Conservation (phyloP, 441 rosid genomes). For the Brassica balearica region DNA sequence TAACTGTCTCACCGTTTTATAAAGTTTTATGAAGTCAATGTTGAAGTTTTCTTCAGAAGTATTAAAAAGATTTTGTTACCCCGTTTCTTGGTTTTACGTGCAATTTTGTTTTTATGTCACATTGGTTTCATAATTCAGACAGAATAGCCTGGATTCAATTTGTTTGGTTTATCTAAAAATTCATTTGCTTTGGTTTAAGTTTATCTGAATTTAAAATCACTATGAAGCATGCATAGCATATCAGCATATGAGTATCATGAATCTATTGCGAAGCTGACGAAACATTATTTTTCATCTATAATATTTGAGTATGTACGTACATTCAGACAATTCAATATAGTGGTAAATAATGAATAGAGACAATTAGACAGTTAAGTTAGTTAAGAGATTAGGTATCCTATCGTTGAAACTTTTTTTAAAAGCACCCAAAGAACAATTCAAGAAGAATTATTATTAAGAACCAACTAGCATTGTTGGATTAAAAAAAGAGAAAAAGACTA, state of each 20-base stretch:
- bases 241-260: background rate
- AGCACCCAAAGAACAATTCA: background rate
- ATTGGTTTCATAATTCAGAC: background rate
- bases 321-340: conserved; percentile 8
- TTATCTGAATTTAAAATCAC: background rate
- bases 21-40: too few relatives aligned
- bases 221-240: background rate
- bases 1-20: too few relatives aligned
- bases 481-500: too few relatives aligned
- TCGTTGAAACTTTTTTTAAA: conserved; percentile 24
- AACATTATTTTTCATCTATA: background rate
- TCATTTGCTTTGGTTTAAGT: background rate
- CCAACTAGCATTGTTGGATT: conserved; percentile 14
- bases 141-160: background rate
- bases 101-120: too few relatives aligned
- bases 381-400: conserved; percentile 36
- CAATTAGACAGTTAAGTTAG: conserved; percentile 44
- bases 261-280: background rate
- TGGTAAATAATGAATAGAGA: conserved; percentile 5
- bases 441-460: background rate
- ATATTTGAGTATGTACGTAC: background rate
- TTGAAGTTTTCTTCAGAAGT: too few relatives aligned
- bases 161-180: background rate
- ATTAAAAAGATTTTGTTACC: too few relatives aligned
- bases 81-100: too few relatives aligned